Evolutionary conservation across 345 rosid species (phyloP).

Genomic region (Eucalyptus rudis): DNA sequence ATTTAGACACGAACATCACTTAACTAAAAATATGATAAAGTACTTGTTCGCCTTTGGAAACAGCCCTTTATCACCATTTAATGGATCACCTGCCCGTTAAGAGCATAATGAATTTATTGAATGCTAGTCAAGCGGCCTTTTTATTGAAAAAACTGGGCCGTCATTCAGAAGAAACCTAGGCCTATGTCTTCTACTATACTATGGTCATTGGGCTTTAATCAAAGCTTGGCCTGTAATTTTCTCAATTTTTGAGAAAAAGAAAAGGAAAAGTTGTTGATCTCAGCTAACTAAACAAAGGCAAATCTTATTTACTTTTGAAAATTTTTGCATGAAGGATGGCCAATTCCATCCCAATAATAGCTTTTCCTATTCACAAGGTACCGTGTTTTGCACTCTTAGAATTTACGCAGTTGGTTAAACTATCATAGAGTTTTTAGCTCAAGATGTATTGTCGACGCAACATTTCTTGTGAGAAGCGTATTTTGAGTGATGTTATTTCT

Average conservation of each 20-base stretch:
- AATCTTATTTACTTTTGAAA: neutral
- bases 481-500: neutral
- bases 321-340: neutral
- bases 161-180: neutral
- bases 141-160: neutral
- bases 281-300: neutral
- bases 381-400: neutral
- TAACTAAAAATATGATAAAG: neutral
- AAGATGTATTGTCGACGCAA: neutral
- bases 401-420: neutral
- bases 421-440: neutral
- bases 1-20: neutral
- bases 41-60: neutral
- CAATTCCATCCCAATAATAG: neutral
- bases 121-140: neutral
- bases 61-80: neutral
- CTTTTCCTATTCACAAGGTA: neutral
- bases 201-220: neutral
- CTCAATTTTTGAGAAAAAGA: neutral
- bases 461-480: neutral
- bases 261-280: neutral
- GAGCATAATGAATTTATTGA: neutral
- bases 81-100: neutral
- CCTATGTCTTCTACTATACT: neutral
- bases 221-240: neutral